Conservation (phyloP, 352 stramenopile species). For the Globisporangium rhizosaccharum region DNA sequence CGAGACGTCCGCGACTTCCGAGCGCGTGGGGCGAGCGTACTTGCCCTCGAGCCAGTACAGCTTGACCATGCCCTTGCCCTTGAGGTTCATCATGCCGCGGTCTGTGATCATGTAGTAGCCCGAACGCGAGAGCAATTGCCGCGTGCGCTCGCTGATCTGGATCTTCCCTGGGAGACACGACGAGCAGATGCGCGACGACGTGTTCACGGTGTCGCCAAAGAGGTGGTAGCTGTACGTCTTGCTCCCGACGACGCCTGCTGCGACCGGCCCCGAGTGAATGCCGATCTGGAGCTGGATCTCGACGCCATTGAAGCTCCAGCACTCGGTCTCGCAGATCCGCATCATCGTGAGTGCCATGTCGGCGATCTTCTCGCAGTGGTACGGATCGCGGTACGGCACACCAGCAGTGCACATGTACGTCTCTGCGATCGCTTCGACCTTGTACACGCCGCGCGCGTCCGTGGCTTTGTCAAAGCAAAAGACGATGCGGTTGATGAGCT, state of each 20-base stretch:
- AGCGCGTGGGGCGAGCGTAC: slow-evolving; percentile 13
- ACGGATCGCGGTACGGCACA: slow-evolving; percentile 55
- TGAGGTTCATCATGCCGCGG: slow-evolving; percentile 64
- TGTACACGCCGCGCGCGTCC: slow-evolving; percentile 70
- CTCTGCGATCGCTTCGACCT: slow-evolving; percentile 84
- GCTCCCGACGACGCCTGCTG: slow-evolving; percentile 78
- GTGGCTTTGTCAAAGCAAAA: slow-evolving; percentile 82
- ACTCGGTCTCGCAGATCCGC: slow-evolving; percentile 57
- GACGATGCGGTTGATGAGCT: slow-evolving; percentile 84
- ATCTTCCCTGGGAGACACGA: slow-evolving; percentile 56
- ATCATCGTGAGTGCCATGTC: slow-evolving; percentile 79
- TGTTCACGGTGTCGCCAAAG: slow-evolving; percentile 84
- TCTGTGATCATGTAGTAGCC: slow-evolving; percentile 49
- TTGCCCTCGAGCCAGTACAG: slow-evolving; percentile 70
- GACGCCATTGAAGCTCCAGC: slow-evolving; percentile 64
- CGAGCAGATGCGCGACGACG: slow-evolving; percentile 73
- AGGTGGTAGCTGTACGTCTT: slow-evolving; percentile 83
- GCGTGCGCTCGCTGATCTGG: slow-evolving; percentile 57
- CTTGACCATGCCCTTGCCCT: slow-evolving; percentile 66
- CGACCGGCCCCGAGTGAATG: slow-evolving; percentile 74
- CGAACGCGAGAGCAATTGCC: slow-evolving; percentile 37
- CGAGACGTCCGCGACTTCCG: slow-evolving; percentile 25
- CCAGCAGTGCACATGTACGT: slow-evolving; percentile 81
- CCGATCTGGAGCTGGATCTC: slow-evolving; percentile 81
- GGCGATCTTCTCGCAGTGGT: slow-evolving; percentile 66